Conservation (phyloP, 768 basidiomycete genomes). For the Gelatoporia subvermispora region DNA sequence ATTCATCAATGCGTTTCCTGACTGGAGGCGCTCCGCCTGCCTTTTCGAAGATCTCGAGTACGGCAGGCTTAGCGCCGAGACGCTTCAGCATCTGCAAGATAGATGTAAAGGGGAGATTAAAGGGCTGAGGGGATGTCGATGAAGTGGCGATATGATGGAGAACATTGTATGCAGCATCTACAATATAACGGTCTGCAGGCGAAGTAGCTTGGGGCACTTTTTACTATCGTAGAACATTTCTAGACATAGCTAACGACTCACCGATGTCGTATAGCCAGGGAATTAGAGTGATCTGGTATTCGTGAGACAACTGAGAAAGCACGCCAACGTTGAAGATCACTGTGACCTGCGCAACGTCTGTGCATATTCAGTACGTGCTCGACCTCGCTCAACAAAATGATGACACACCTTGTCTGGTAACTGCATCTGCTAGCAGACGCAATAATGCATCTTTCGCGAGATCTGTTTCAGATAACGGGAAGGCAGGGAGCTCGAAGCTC, state of each 20-base stretch:
- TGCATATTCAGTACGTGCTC: too few species aligned
- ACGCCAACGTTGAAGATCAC: conserved; percentile 40
- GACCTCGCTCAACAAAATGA: too few species aligned
- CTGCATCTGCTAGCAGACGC: conserved; percentile 26
- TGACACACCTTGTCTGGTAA: conserved; percentile 31
- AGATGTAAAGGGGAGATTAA: conserved; percentile 4
- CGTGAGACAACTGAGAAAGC: conserved; percentile 29
- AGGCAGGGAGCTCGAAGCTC: conserved; percentile 6
- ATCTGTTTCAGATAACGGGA: conserved; percentile 1
- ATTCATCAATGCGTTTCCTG: conserved; percentile 12
- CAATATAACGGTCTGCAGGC: conserved; percentile 13
- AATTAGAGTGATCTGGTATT: conserved; percentile 26
- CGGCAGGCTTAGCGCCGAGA: conserved; percentile 39
- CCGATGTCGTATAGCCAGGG: conserved; percentile 41
- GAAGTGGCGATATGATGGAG: too few species aligned
- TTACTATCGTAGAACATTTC: conserved; percentile 15
- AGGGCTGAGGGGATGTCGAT: too few species aligned
- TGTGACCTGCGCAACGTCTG: conserved; percentile 37
- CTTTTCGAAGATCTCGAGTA: conserved; percentile 29
- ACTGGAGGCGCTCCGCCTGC: conserved; percentile 16
- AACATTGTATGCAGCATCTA: conserved; percentile 19
- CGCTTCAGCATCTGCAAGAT: conserved; percentile 34
- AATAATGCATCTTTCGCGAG: conserved; percentile 22
- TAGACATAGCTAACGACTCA: conserved; percentile 15
- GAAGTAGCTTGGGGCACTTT: conserved; percentile 26